Base-by-base conservation (phyloP, 139 green algal species). In the Trebouxia sp. region DNA sequence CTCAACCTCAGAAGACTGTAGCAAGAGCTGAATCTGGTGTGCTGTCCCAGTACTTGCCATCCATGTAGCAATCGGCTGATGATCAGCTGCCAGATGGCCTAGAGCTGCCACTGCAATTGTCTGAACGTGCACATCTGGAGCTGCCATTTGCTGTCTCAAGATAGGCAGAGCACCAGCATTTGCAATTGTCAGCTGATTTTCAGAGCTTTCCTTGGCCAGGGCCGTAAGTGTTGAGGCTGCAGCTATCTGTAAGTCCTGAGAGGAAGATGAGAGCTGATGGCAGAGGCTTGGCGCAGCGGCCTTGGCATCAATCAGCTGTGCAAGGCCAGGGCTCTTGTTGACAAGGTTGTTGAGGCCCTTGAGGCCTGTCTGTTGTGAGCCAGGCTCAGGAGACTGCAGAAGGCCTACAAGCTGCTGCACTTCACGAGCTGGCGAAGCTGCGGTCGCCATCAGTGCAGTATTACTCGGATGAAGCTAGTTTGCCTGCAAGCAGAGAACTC, bases 221-320 rank as follows among this genome's bases (percentile, higher is more conserved):
- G 56, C 62, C 43, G 62, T 45, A 17, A 72, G 62, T 35, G 62
- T 72, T 6, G 62, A 72, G 20, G 62, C 62, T 72, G 62, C 62
- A 26, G 62, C 62, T 45, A 72, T 30, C 62, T 72, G 32, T 43
- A 43, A 32, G 8, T 72, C 62, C 15, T 72, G 32, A 45, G 35
- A 28, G n/a, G 62, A 45, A 72, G 55, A n/a, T 66, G 62, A 72
- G 12, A 72, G 62, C 35, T 72, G 62, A 12, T 43, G 62, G 43
- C 62, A 72, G 32, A 72, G 32, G 20, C 26, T 5, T 22, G n/a
- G n/a, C 5, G 62, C 37, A 9, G 62, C 62, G 1, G 11, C 35
- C 12, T 72, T 72, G 0, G 32, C 62, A 30, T 72, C 62, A 30
- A 72, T 72, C 42, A 14, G 8, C 20, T 72, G 62, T 24, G 32